These are phyloP conservation scores for Geum urbanum DNA, from an alignment of 306 rosid genomes.

Conservation along the genomic window DNA sequence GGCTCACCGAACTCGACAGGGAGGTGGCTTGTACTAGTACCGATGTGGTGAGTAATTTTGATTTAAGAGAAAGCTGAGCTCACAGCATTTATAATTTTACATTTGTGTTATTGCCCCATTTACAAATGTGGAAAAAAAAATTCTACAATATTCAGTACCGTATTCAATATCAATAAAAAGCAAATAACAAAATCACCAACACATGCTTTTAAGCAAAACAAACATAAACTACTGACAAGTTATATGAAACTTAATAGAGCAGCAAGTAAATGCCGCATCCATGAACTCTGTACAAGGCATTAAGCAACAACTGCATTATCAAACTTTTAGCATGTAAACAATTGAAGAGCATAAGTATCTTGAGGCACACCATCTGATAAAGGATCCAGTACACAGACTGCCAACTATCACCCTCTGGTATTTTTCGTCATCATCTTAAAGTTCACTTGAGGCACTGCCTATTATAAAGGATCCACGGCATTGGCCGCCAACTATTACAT, in stretches of 20 bases:
- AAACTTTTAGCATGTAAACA: background rate
- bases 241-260: background rate
- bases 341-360: slow-evolving; percentile 22
- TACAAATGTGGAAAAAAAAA: background rate
- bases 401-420: slow-evolving; percentile 9
- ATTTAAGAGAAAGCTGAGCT: background rate
- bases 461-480: slow-evolving; percentile 61
- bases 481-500: slow-evolving; percentile 67
- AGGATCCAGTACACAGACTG: slow-evolving; percentile 8
- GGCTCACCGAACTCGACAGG: too few species aligned
- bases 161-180: background rate
- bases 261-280: background rate
- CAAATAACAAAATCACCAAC: background rate
- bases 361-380: slow-evolving; percentile 50
- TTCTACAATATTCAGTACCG: background rate
- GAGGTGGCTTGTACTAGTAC: too few species aligned
- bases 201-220: background rate
- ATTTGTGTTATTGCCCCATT: background rate
- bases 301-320: background rate
- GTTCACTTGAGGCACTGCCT: slow-evolving; percentile 51
- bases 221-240: background rate
- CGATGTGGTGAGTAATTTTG: too few species aligned
- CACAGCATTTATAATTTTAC: background rate
- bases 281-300: slow-evolving; percentile 15
- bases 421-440: slow-evolving; percentile 67